Base-by-base conservation (phyloP, 345 rosid species). In the Physaria fendleri region DNA sequence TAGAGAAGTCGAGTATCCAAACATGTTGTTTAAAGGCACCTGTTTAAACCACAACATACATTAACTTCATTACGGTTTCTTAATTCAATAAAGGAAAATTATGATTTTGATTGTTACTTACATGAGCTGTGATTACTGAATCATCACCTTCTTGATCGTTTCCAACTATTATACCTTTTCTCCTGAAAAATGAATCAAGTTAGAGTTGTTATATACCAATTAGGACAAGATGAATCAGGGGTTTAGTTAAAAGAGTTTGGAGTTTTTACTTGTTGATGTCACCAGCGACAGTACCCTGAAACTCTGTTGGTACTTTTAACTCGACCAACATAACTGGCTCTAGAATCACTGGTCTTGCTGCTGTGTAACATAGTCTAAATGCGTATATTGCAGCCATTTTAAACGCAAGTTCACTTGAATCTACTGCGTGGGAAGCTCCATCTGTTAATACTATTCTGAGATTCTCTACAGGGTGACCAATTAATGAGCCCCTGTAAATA, bases 11-110 rank as follows among this genome's bases (percentile, higher is more conserved):
- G 99, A 94, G 71, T 94, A 94, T 21, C 99, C 99, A 66, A 94
- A 94, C 99, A 90, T 94, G 57, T 90, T 94, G 81, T 90, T 94
- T 75, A 94, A 64, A 25, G 99, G 99, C 18, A 93, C 97, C 95
- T 93, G 74, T 46, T 64, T 53, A 4, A 27, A 12, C 5, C 5
- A 6, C 25, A 50, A 8, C 6, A 27, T 41, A 47, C n/a, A 27
- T 33, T 16, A 24, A 59, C 37, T 43, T 43, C 42, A 8, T 34
- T 37, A 62, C 47, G 11, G 16, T 28, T 27, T 44, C 35, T 11
- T 28, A 37, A 54, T 2, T 14, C 48, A 23, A 17, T 33, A 18
- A n/a, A 43, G 11, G 17, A 27, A 17, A 16, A 5, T 8, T 4
- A 2, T 8, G 34, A 3, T 30, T 42, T 13, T n/a, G 14, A 21